A percentile compares a stretch with the other conserved stretches of the same genome.
Evolutionary conservation across 192 early-diverging fungal genomes (phyloP).

Genomic region (Linnemannia exigua): DNA sequence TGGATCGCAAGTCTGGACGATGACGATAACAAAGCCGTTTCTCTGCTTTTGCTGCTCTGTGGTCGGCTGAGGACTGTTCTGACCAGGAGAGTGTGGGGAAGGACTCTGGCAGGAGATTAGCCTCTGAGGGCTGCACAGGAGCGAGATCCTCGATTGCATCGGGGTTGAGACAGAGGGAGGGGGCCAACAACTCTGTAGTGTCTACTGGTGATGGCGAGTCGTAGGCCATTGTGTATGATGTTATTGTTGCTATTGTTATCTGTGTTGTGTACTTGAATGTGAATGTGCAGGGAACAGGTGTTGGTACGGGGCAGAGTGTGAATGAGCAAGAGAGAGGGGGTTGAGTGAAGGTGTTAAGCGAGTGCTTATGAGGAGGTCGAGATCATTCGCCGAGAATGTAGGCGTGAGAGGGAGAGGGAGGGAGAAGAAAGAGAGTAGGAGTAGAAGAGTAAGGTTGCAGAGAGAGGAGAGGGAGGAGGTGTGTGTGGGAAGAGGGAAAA

Average conservation of each 20-base stretch:
- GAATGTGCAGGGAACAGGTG: background rate
- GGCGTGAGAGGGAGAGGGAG: background rate
- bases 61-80: conserved; percentile 47
- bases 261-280: background rate
- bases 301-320: background rate
- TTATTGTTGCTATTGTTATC: background rate
- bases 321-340: background rate
- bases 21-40: conserved; percentile 69
- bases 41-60: conserved; percentile 46
- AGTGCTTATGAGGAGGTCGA: too few species aligned
- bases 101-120: conserved; percentile 35
- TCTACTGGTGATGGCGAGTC: conserved; percentile 54
- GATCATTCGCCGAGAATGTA: background rate
- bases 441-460: background rate
- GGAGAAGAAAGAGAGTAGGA: background rate
- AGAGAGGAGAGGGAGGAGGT: background rate
- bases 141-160: conserved; percentile 56
- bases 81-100: conserved; percentile 51
- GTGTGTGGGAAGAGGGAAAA: background rate
- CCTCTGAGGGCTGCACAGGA: conserved; percentile 37
- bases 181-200: conserved; percentile 50
- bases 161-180: conserved; percentile 51
- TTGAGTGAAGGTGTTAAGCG: background rate
- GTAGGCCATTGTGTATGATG: conserved; percentile 37
- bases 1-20: conserved; percentile 67